A percentile compares a stretch with the other conserved stretches of the same genome.
These are phyloP conservation scores for Mycosphaerella sp. DNA, from an alignment of 2,329 filamentous ascomycete species.

Conservation along the genomic window DNA sequence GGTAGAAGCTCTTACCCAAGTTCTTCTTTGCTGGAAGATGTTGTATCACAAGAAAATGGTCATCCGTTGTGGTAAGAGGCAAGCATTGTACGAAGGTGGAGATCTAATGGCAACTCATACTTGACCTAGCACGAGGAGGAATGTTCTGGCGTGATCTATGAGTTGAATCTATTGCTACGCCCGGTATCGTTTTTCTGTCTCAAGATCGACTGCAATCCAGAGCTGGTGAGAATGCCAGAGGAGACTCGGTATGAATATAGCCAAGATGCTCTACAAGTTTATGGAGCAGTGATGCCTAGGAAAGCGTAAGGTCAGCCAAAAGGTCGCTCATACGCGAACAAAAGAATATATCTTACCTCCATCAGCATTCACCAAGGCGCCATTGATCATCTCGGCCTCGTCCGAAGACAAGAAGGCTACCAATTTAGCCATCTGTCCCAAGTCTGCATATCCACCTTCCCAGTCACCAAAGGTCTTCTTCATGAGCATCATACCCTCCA, in stretches of 20 bases:
- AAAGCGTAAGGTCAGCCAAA: neutral
- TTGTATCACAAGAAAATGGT: too few species aligned
- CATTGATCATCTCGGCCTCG: constrained; percentile 30
- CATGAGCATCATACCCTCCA: constrained; percentile 27
- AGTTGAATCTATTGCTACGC: neutral
- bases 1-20: too few species aligned
- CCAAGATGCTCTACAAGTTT: neutral
- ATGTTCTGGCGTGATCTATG: neutral
- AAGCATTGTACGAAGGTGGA: too few species aligned
- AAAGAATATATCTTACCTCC: constrained; percentile 22
- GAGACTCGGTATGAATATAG: neutral
- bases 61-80: too few species aligned
- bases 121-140: too few species aligned
- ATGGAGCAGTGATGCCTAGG: neutral
- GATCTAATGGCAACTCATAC: too few species aligned
- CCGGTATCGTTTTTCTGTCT: neutral
- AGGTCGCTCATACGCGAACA: neutral
- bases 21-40: too few species aligned
- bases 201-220: neutral
- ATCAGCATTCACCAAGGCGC: constrained; percentile 5
- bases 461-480: constrained; percentile 23
- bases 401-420: constrained; percentile 33
- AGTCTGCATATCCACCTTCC: constrained; percentile 21
- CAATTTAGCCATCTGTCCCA: constrained; percentile 31
- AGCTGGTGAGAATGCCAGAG: neutral